phyloP scores from a whole-genome alignment of 257 asterid genomes.

The Solanum acaule region DNA sequence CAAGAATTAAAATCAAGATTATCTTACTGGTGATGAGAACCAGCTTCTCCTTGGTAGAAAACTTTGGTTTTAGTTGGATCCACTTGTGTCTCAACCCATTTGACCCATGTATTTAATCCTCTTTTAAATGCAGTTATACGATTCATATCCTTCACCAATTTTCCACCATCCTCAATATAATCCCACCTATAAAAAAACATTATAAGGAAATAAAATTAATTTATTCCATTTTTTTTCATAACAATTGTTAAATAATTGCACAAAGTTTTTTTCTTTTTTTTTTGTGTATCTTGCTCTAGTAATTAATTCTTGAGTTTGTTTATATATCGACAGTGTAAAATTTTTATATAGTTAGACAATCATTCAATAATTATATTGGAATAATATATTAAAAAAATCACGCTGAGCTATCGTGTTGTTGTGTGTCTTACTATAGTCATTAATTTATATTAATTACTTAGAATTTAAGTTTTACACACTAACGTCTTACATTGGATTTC shows the following conservation, averaged over 20 bases:
- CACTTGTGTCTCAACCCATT: slow-evolving; percentile 15
- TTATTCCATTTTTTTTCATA: not conserved
- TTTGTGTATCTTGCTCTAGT: not conserved
- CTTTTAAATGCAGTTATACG: slow-evolving; percentile 13
- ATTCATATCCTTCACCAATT: slow-evolving; percentile 10
- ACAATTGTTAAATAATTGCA: not conserved
- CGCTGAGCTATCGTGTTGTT: not conserved
- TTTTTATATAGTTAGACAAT: too few relatives aligned
- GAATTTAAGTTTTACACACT: too few relatives aligned
- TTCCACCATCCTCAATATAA: slow-evolving; percentile 8
- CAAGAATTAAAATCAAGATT: not conserved
- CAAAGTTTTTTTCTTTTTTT: not conserved
- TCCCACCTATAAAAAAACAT: slow-evolving; percentile 17
- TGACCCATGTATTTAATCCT: slow-evolving; percentile 23
- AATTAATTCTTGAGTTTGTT: not conserved
- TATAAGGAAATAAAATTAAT: not conserved
- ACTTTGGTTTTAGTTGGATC: slow-evolving; percentile 18
- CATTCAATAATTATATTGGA: not conserved
- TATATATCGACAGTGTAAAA: too few relatives aligned
- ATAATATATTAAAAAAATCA: too few relatives aligned
- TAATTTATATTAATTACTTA: too few relatives aligned
- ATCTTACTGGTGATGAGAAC: slow-evolving; percentile 24
- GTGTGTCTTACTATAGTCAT: not conserved
- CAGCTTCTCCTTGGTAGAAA: slow-evolving; percentile 29
- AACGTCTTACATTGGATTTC: too few relatives aligned